Conservation (phyloP, 1,139 yeast species). For the Hanseniaspora uvarum region DNA sequence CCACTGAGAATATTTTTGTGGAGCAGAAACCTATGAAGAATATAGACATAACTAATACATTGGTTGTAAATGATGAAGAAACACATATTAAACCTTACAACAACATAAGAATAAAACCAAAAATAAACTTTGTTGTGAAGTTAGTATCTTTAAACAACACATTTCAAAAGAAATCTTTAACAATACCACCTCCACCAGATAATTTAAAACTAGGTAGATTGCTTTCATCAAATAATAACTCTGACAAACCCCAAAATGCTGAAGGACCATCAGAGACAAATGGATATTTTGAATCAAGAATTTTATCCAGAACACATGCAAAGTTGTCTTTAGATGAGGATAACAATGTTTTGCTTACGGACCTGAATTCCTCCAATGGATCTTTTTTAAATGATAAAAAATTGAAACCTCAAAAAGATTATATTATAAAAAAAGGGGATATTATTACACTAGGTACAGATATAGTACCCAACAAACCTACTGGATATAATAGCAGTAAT, state of each 20-base stretch:
- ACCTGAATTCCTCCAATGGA: conserved; percentile 86
- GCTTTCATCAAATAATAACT: conserved; percentile 12
- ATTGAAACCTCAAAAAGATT: conserved; percentile 44
- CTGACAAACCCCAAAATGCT: conserved; percentile 17
- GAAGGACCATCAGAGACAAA: conserved; percentile 47
- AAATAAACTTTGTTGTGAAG: conserved; percentile 43
- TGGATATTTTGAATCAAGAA: conserved; percentile 91
- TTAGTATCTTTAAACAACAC: conserved; percentile 70
- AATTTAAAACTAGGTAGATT: conserved; percentile 79
- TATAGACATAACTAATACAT: neutral
- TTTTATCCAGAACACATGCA: conserved; percentile 87
- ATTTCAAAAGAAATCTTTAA: conserved; percentile 66
- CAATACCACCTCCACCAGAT: conserved; percentile 74
- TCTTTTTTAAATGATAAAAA: conserved; percentile 76
- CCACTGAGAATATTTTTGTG: neutral
- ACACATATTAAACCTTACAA: neutral
- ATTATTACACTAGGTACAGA: conserved; percentile 82
- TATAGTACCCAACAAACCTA: conserved; percentile 44
- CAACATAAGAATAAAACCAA: conserved; percentile 14
- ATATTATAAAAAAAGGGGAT: conserved; percentile 63
- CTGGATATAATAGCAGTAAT: neutral
- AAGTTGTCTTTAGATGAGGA: conserved; percentile 65
- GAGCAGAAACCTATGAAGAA: neutral
- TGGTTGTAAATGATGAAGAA: neutral
- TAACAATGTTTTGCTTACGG: conserved; percentile 68